These are phyloP conservation scores for Penicillium sp. DNA, from an alignment of 2,329 filamentous ascomycete genomes.

Conservation along the genomic window DNA sequence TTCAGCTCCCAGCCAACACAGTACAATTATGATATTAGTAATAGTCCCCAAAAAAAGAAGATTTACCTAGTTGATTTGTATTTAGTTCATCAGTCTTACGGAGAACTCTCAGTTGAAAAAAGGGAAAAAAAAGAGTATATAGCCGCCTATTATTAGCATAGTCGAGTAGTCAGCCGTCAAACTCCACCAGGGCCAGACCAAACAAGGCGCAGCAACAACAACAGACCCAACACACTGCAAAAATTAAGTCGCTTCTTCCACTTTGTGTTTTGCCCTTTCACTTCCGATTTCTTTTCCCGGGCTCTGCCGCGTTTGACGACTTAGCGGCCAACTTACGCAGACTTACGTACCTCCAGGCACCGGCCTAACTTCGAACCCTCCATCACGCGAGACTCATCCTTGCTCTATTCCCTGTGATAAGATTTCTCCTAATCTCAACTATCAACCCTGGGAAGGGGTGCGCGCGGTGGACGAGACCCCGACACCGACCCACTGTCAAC, in stretches of 20 bases:
- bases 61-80: background rate
- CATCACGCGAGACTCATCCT: background rate
- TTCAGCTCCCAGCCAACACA: background rate
- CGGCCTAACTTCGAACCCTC: background rate
- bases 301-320: constrained; percentile 2
- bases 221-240: background rate
- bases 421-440: background rate
- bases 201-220: constrained; percentile 26
- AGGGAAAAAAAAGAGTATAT: background rate
- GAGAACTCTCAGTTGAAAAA: too few relatives aligned
- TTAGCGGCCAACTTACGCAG: constrained; percentile 1
- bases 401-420: background rate
- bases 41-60: background rate
- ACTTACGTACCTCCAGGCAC: constrained; percentile 5
- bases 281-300: constrained; percentile 4
- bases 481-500: constrained; percentile 16
- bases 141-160: constrained; percentile 8
- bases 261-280: constrained; percentile 9
- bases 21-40: background rate
- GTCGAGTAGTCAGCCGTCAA: constrained; percentile 15
- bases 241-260: constrained; percentile 6
- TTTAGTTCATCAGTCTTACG: background rate
- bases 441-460: constrained; percentile 4
- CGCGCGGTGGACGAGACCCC: background rate
- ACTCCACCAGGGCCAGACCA: constrained; percentile 22